These are phyloP conservation scores for Blastobotrys parvus DNA, from an alignment of 805 yeast genomes.

Conservation along the genomic window DNA sequence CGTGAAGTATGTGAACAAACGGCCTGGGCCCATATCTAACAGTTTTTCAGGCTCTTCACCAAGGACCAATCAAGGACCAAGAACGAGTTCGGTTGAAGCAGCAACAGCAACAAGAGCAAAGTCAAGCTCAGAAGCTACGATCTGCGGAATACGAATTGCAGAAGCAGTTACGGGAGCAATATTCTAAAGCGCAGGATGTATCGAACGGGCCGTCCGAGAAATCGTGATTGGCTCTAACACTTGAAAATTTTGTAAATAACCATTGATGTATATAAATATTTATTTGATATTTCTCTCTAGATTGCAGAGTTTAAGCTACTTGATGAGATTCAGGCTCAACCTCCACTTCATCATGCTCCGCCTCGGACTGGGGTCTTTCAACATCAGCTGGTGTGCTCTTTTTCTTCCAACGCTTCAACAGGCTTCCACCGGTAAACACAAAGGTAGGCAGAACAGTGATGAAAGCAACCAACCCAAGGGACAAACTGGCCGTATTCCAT, in stretches of 20 bases:
- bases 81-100: conserved; percentile 17
- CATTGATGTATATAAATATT: too few species aligned
- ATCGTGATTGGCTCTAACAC: too few species aligned
- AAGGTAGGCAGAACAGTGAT: conserved; percentile 19
- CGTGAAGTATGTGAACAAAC: conserved; percentile 33
- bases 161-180: conserved; percentile 15
- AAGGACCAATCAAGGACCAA: conserved; percentile 20
- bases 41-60: conserved; percentile 16
- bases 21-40: neutral
- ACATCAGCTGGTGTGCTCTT: too few species aligned
- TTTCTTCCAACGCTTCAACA: neutral
- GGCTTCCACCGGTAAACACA: conserved; percentile 20
- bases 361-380: too few species aligned
- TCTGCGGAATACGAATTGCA: conserved; percentile 19
- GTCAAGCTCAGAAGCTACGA: conserved; percentile 14
- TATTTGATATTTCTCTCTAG: too few species aligned
- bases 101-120: conserved; percentile 15
- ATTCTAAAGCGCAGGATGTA: conserved; percentile 16
- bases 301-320: too few species aligned
- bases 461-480: conserved; percentile 17
- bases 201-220: too few species aligned
- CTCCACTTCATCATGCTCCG: too few species aligned
- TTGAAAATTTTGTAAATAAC: too few species aligned
- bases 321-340: too few species aligned
- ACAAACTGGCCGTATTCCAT: conserved; percentile 18